Base-by-base conservation (phyloP, 225 moss, liverwort and hornwort genomes). In the Marchantia polymorpha region DNA sequence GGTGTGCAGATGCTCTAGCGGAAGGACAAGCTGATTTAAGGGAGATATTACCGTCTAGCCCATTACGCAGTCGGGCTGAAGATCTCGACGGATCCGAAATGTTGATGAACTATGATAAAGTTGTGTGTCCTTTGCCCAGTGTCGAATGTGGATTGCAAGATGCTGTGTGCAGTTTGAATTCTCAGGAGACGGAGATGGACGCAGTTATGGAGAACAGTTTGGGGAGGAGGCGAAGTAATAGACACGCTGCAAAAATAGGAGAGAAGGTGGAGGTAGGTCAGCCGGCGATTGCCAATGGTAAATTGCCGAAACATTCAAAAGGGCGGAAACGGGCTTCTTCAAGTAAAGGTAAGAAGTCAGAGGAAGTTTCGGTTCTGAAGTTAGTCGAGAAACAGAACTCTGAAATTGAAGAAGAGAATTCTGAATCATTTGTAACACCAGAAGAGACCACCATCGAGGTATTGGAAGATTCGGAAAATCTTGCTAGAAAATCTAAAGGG, bases 141-240 rank as follows among this genome's bases (percentile, higher is more conserved):
- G 54, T 50, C 60, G 76, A 72, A 30, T 26, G 25, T 31, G 64
- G 71, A 13, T 23, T 51, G n/a, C 58, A 64, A 64, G 77, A 72
- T 52, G 31, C 55, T 52, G 52, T 69, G 31, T 73, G 66, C 11
- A 59, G 64, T 71, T 56, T 66, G 55, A 75, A 71, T 72, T 55
- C 69, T 50, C 76, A 73, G 76, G 76, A 82, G 79, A 79, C 66
- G 10, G 72, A 77, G 52, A 22, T 72, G 26, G 82, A 9, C 17
- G 66, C 7, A 56, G 80, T 48, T 72, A 19, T 73, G 64, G 79
- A 78, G 52, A 46, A 71, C 52, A 54, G 69, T 17, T 64, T 60
- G 15, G 82, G 79, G 52, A 82, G 76, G 82, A 66, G 85, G 65
- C 82, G 78, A 52, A 85, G 85, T 50, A 82, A 69, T 31, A 85